These are phyloP conservation scores for Clitopilus passeckerianus DNA, from an alignment of 768 basidiomycete genomes.

Conservation along the genomic window DNA sequence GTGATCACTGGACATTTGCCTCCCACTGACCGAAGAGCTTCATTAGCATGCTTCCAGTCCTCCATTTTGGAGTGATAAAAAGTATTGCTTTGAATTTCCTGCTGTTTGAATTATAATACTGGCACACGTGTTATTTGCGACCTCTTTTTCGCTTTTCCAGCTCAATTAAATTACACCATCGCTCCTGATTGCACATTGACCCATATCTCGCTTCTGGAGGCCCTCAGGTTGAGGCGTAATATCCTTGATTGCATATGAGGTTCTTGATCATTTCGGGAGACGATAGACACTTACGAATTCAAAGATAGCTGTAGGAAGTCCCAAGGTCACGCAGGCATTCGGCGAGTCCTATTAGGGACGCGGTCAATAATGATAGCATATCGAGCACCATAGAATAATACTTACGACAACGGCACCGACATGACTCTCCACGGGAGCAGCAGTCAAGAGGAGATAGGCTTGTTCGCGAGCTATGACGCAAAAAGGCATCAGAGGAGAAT, in stretches of 20 bases:
- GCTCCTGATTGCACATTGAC: conserved; percentile 62
- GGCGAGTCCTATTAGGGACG: conserved; percentile 52
- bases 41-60: too few species aligned
- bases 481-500: not conserved
- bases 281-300: conserved; percentile 43
- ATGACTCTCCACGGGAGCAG: conserved; percentile 61
- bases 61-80: too few species aligned
- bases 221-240: conserved; percentile 65
- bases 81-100: too few species aligned
- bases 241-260: conserved; percentile 36
- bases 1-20: too few species aligned
- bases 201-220: conserved; percentile 51
- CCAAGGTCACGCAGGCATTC: conserved; percentile 74
- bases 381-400: conserved; percentile 1
- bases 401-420: conserved; percentile 64
- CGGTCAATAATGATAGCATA: not conserved
- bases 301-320: conserved; percentile 74
- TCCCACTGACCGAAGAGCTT: too few species aligned
- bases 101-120: too few species aligned
- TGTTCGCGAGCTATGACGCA: conserved; percentile 60
- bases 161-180: conserved; percentile 45
- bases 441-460: conserved; percentile 64
- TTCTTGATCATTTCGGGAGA: not conserved
- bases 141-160: too few species aligned
- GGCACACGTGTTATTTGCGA: too few species aligned